Percentiles rank a stretch among this genome's conserved stretches.
phyloP scores from a whole-genome alignment of 2,329 filamentous ascomycete genomes.

The Herpotrichia juniperi region DNA sequence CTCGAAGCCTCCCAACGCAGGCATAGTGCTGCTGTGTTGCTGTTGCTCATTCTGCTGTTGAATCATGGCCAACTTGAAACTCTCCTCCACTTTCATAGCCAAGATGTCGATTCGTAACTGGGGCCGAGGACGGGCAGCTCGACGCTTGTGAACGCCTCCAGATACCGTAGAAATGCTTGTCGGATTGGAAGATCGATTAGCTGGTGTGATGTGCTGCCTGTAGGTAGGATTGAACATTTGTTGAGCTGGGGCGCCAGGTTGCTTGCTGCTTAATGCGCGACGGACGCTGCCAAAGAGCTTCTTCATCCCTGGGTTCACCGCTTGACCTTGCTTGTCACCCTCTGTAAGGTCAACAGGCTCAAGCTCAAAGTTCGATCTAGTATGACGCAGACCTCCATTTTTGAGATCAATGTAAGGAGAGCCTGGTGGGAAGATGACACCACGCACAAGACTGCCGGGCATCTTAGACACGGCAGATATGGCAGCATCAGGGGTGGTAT shows the following conservation, averaged over 20 bases:
- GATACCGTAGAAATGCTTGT: conserved; percentile 27
- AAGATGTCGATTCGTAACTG: conserved; percentile 79
- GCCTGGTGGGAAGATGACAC: conserved; percentile 80
- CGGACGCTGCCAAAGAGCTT: conserved; percentile 86
- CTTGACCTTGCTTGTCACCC: conserved; percentile 28
- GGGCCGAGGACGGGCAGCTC: conserved; percentile 30
- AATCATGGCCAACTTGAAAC: conserved; percentile 77
- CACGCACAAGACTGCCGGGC: conserved; percentile 84
- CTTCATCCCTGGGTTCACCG: conserved; percentile 71
- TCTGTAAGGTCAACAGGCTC: conserved; percentile 32
- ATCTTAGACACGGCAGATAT: conserved; percentile 69
- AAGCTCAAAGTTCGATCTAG: conserved; percentile 39
- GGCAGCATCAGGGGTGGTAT: conserved; percentile 47
- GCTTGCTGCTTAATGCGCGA: conserved; percentile 73
- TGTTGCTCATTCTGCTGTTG: conserved; percentile 58
- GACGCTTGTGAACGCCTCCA: conserved; percentile 40
- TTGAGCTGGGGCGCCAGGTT: conserved; percentile 33
- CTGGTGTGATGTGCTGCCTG: conserved; percentile 25
- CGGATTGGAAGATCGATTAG: conserved; percentile 37
- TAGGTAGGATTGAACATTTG: conserved; percentile 25
- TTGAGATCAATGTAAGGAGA: conserved; percentile 76
- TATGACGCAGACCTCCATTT: conserved; percentile 32
- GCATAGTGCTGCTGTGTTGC: conserved; percentile 24
- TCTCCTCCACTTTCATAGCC: conserved; percentile 77
- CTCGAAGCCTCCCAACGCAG: conserved; percentile 39